phyloP scores from a whole-genome alignment of 2,329 filamentous ascomycete species.

The Sphaceloma murrayae region DNA sequence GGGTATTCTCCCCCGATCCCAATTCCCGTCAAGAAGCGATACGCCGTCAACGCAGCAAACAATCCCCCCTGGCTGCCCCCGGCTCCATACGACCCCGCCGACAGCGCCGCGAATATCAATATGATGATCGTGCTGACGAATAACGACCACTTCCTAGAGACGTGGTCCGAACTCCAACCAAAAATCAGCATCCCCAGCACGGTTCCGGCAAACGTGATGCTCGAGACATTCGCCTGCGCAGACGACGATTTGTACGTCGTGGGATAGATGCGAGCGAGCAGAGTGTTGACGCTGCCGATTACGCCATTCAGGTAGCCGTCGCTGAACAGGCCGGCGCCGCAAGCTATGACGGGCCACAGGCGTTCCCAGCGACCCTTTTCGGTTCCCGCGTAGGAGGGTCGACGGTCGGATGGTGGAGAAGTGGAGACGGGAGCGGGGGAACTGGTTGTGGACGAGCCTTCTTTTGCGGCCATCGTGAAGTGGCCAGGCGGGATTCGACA shows the following conservation, averaged over 20 bases:
- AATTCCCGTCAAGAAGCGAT: constrained; percentile 66
- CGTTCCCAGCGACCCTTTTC: constrained; percentile 36
- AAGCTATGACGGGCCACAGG: constrained; percentile 69
- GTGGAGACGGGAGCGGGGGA: not conserved
- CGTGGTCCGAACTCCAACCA: constrained; percentile 72
- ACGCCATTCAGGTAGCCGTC: constrained; percentile 91
- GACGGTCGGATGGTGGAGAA: constrained; percentile 2
- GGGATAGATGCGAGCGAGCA: constrained; percentile 60
- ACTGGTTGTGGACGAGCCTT: too few relatives aligned
- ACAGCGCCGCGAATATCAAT: constrained; percentile 72
- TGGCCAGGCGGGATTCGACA: too few relatives aligned
- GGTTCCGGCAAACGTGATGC: constrained; percentile 77
- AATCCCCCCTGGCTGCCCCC: constrained; percentile 59
- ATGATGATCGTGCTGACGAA: constrained; percentile 74
- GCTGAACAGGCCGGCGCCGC: constrained; percentile 80
- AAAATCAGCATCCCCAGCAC: constrained; percentile 69
- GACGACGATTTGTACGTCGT: constrained; percentile 54
- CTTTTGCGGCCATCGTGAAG: constrained; percentile 7
- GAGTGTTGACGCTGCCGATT: constrained; percentile 78
- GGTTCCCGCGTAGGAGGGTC: constrained; percentile 1
- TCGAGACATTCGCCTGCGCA: constrained; percentile 65
- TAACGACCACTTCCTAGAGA: constrained; percentile 73
- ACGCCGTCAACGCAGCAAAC: constrained; percentile 69
- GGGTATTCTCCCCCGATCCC: constrained; percentile 57
- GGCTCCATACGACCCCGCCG: constrained; percentile 65